Evolutionary conservation across 495 filamentous ascomycete genomes (phyloP).

Genomic region (Neurospora sp.): DNA sequence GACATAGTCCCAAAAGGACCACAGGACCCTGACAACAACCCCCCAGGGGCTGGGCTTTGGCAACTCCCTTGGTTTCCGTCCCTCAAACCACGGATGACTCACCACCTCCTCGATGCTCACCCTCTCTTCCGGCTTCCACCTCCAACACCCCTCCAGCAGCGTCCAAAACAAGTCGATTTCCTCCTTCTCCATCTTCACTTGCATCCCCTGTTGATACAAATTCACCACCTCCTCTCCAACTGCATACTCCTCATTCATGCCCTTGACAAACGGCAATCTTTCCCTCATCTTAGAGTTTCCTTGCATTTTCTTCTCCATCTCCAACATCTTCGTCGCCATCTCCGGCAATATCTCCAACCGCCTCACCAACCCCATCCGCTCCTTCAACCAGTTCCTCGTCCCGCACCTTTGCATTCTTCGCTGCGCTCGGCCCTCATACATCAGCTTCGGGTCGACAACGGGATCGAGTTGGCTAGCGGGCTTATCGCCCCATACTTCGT

Average conservation of each 20-base stretch:
- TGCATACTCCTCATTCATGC: no score
- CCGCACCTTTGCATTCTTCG: background rate
- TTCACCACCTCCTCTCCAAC: background rate
- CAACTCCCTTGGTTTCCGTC: background rate
- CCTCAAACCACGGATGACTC: conserved; percentile 12
- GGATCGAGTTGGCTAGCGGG: background rate
- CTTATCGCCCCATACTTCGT: background rate
- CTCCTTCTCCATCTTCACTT: background rate
- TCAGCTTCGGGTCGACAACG: background rate
- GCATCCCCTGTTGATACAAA: background rate
- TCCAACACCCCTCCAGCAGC: conserved; percentile 12
- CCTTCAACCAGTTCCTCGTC: background rate
- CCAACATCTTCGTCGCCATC: background rate
- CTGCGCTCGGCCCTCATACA: background rate
- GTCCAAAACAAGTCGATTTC: conserved; percentile 14
- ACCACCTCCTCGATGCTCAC: background rate
- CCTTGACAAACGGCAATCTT: background rate
- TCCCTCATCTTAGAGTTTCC: background rate
- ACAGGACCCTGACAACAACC: background rate
- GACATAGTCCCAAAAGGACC: background rate
- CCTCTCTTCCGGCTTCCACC: conserved; percentile 13
- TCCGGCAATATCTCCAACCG: background rate
- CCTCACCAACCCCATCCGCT: background rate
- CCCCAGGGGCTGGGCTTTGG: background rate
- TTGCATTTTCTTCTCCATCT: background rate